These are phyloP conservation scores for Penicillium silybi DNA, from an alignment of 495 filamentous ascomycete genomes.

Conservation along the genomic window DNA sequence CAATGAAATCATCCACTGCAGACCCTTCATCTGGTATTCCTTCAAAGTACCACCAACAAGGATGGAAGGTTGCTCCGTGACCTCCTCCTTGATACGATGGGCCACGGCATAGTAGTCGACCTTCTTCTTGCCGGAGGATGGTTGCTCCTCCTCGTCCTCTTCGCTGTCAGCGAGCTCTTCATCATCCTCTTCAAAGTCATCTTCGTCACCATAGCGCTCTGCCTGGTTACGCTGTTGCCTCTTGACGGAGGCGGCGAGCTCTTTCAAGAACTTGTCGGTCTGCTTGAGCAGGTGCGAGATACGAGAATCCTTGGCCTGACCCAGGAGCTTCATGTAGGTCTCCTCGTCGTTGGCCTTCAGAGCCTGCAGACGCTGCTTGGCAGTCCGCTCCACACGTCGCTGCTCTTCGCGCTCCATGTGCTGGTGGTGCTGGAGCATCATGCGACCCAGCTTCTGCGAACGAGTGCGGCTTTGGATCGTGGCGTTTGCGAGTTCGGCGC, in stretches of 20 bases:
- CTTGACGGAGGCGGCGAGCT: slow-evolving; percentile 89
- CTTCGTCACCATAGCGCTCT: slow-evolving; percentile 69
- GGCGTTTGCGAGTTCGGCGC: slow-evolving; percentile 58
- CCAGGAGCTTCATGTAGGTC: slow-evolving; percentile 92
- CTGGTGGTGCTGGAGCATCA: slow-evolving; percentile 84
- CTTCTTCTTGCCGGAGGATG: slow-evolving; percentile 57
- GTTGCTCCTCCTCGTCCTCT: slow-evolving; percentile 64
- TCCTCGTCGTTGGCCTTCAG: slow-evolving; percentile 99
- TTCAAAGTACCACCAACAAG: slow-evolving; percentile 90
- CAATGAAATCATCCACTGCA: slow-evolving; percentile 99
- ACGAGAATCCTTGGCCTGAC: slow-evolving; percentile 97
- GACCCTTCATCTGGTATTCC: slow-evolving; percentile 95
- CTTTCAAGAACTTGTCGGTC: slow-evolving; percentile 93
- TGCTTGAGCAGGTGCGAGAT: slow-evolving; percentile 94
- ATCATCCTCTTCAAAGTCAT: slow-evolving; percentile 58
- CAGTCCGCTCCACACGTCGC: slow-evolving; percentile 92
- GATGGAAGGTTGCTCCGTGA: slow-evolving; percentile 74
- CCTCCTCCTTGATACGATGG: slow-evolving; percentile 89
- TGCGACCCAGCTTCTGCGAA: slow-evolving; percentile 77
- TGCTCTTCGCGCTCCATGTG: slow-evolving; percentile 99
- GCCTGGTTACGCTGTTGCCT: slow-evolving; percentile 81
- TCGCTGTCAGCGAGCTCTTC: slow-evolving; percentile 62
- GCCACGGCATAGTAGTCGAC: slow-evolving; percentile 98
- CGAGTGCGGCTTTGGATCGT: slow-evolving; percentile 56
- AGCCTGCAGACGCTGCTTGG: slow-evolving; percentile 98